Base-by-base conservation (phyloP, 164 flowering plant species). In the Tinospora cordifolia region DNA sequence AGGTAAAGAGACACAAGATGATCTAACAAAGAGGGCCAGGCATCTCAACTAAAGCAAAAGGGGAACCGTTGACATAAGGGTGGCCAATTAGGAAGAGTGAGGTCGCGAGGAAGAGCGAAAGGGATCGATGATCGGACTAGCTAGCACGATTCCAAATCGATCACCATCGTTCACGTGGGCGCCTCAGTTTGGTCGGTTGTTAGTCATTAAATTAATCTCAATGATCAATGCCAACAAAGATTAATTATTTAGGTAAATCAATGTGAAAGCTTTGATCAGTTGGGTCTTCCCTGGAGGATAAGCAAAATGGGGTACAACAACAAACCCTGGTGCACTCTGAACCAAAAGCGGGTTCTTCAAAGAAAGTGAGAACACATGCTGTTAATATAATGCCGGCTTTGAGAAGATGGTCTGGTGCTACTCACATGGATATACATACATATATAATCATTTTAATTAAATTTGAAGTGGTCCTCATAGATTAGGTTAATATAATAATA, bases 401-500 rank as follows among this genome's bases (percentile, higher is more conserved):
- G 69, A 69, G 72, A 64, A 17, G 7, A 73, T 58, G 66, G 36
- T 4, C 36, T 30, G 76, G 80, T 87, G 87, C 83, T 46, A 71
- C 66, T 82, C 91, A 85, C 89, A 87, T 87, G 87, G 78, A 71
- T 73, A 47, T 13, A 85, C 89, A 87, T 87, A 87, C 77, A 71
- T 73, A 47, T 13, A 24, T 19, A 40, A 66, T 69, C 39, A 41
- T 70, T 70, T 59, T 60, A 24, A 21, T 68, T 69, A 8, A 15
- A 0, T 41, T 46, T 63, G 36, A 65, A 39, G 86, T 82, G 87
- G 87, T 84, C 86, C 90, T 68, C 36, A 30, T 47, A 51, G 76
- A 78, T 76, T 82, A 79, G 69, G 72, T 81, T 78, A 68, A 75
- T 44, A 13, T 44, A 46, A 30, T 30, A 64, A 54, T 26, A 69